These are phyloP conservation scores for Hemisphaericaspora subhashii DNA, from an alignment of 1,139 yeast genomes.

Conservation along the genomic window DNA sequence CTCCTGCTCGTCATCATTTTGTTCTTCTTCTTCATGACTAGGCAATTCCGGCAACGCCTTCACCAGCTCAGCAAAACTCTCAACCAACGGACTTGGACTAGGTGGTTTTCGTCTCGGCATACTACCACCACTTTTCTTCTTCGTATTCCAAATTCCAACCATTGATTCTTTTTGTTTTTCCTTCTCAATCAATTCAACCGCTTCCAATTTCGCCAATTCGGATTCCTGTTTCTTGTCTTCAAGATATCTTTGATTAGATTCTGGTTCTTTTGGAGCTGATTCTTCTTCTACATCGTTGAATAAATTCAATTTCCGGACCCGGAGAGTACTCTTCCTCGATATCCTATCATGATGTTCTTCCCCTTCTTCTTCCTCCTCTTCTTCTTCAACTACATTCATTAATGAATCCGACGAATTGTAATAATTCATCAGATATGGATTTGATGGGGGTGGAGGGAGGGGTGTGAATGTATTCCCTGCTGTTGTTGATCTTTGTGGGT, in stretches of 20 bases:
- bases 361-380: slow-evolving; percentile 27
- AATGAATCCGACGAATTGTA: slow-evolving; percentile 36
- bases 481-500: neutral
- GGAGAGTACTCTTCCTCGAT: slow-evolving; percentile 37
- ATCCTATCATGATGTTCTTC: slow-evolving; percentile 1
- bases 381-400: slow-evolving; percentile 44
- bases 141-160: neutral
- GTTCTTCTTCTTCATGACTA: slow-evolving; percentile 13
- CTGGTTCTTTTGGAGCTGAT: too few species aligned
- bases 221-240: too few species aligned
- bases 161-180: neutral
- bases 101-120: slow-evolving; percentile 6
- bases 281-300: slow-evolving; percentile 19
- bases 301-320: slow-evolving; percentile 43
- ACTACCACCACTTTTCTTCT: neutral
- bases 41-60: slow-evolving; percentile 9
- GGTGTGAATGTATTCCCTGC: slow-evolving; percentile 2
- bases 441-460: slow-evolving; percentile 3
- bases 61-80: neutral
- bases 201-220: too few species aligned
- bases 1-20: too few species aligned
- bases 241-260: too few species aligned
- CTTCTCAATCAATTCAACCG: too few species aligned
- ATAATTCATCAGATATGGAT: slow-evolving; percentile 1
- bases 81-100: slow-evolving; percentile 3